Evolutionary conservation across 768 basidiomycete genomes (phyloP), one percentile per base, ranked within the genome.

Genomic region (Lyophyllum decastes): DNA sequence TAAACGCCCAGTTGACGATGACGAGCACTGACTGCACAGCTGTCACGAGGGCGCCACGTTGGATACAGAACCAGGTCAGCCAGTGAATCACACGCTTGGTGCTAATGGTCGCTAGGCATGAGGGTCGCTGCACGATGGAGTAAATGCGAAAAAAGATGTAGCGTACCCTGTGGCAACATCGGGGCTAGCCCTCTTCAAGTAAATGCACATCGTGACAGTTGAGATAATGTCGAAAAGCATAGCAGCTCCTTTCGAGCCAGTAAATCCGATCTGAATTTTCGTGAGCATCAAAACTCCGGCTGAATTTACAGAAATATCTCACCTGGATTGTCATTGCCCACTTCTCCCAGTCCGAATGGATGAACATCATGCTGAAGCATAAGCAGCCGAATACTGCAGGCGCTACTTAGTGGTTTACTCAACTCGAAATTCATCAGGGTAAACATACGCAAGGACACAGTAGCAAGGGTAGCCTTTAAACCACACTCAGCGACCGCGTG

Each of bases 291-390:
- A 45, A 4, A 24, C 9, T 45, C 10, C 9, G 8, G 5, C 10
- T 22, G 25, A 45, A 7, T 9, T 14, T 24, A 24, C 10, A 6
- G 25, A 24, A 4, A 5, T 9, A 24, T 1, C 22, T 5, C 25
- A 45, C 21, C n/a, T 45, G 44, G 24, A 45, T 45, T 45, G 46
- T 46, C 5, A 55, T 33, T 47, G 25, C 34, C 54, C 54, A 55
- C 24, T 54, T 46, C 47, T 55, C 54, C 54, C 53, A 54, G 33
- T 54, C 47, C n/a, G 43, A 47, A n/a, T 54, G 44, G 26, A 46
- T 38, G 21, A 54, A 54, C 53, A 54, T 54, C 44, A 54, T 41
- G 7, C 19, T 38, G 40, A 52, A 52, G 51, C 51, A 52, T 9
- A 52, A 24, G 43, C 40, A 52, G 8, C 51, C 48, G 4, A 49